Evolutionary conservation across 1,284 basidiomycete genomes (phyloP).

Genomic region (Naganishia sp.): DNA sequence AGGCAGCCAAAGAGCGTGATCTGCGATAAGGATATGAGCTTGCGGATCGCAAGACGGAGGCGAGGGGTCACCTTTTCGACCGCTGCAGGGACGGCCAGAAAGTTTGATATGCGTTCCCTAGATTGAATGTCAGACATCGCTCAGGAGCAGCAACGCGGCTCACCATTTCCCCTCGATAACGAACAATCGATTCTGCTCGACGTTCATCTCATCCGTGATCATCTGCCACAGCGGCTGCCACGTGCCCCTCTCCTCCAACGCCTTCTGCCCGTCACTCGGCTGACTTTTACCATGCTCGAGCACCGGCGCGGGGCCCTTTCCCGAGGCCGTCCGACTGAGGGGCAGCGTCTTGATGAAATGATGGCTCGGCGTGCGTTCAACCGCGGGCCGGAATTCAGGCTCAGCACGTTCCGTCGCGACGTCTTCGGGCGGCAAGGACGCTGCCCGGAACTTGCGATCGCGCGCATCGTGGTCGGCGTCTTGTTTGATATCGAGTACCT

Average conservation of each 20-base stretch:
- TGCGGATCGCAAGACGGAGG: neutral
- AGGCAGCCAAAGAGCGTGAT: slow-evolving; percentile 90
- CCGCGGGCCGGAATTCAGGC: neutral
- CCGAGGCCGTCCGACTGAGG: neutral
- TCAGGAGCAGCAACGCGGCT: slow-evolving; percentile 16
- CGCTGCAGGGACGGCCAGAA: slow-evolving; percentile 86
- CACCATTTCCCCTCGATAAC: slow-evolving; percentile 53
- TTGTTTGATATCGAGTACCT: slow-evolving; percentile 7
- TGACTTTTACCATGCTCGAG: too few relatives aligned
- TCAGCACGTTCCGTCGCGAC: neutral
- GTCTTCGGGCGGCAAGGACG: slow-evolving; percentile 19
- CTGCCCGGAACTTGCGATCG: neutral
- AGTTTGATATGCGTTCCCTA: slow-evolving; percentile 96
- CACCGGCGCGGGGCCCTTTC: neutral
- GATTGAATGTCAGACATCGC: neutral
- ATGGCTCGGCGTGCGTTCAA: neutral
- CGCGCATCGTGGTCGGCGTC: neutral
- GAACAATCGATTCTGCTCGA: slow-evolving; percentile 52
- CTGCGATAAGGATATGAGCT: slow-evolving; percentile 53
- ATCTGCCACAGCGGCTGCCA: slow-evolving; percentile 42
- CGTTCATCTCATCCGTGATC: slow-evolving; percentile 49
- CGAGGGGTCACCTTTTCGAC: slow-evolving; percentile 76
- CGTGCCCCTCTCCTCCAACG: neutral
- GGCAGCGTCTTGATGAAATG: slow-evolving; percentile 1
- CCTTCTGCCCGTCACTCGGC: neutral